Evolutionary conservation across 2,329 filamentous ascomycete genomes (phyloP).

Genomic region (Xylaria sp.): DNA sequence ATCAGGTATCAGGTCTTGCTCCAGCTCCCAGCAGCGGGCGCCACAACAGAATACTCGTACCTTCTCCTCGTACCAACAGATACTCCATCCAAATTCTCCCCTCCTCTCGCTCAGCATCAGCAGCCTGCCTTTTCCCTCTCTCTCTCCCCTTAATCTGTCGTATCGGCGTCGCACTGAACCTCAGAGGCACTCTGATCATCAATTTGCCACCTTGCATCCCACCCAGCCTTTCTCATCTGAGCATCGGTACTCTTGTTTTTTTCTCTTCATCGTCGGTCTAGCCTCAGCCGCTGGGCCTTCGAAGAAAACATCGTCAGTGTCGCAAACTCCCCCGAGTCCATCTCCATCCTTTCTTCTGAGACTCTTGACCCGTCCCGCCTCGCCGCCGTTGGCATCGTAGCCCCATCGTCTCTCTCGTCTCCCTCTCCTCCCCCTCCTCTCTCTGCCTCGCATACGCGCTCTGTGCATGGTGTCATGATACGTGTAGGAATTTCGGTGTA

Average conservation of each 20-base stretch:
- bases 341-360: background rate
- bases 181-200: slow-evolving; percentile 6
- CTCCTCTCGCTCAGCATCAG: slow-evolving; percentile 3
- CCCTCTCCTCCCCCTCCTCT: background rate
- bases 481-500: slow-evolving; percentile 20
- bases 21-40: background rate
- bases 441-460: slow-evolving; percentile 11
- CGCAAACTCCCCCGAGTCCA: slow-evolving; percentile 13
- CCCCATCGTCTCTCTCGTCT: too few species aligned
- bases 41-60: background rate
- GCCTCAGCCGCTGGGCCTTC: slow-evolving; percentile 10
- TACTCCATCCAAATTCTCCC: slow-evolving; percentile 6
- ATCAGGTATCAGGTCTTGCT: background rate
- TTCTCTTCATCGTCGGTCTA: slow-evolving; percentile 3
- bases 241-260: background rate
- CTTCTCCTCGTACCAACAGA: background rate
- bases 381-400: background rate
- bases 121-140: background rate
- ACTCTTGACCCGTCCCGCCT: slow-evolving; percentile 7
- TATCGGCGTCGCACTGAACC: slow-evolving; percentile 20
- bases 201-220: slow-evolving; percentile 9
- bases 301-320: slow-evolving; percentile 4
- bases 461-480: slow-evolving; percentile 24
- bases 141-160: slow-evolving; percentile 11
- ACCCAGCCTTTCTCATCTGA: background rate